Evolutionary conservation across 2,329 filamentous ascomycete species (phyloP).

Genomic region (Myriangium duriaei): DNA sequence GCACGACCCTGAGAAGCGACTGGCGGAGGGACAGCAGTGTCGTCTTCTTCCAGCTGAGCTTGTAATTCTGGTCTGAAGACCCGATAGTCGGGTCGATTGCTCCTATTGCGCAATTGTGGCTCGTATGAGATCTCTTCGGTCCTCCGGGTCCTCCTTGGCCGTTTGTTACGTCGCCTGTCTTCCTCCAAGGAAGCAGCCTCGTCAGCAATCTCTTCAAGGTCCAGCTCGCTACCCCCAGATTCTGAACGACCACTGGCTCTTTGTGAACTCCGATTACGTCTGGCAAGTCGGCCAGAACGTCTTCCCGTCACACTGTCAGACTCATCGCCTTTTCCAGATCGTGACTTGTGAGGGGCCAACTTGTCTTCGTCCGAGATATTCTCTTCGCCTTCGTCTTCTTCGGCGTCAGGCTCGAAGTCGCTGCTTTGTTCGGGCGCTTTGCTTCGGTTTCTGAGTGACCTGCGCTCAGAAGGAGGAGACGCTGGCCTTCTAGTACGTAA

Average conservation of each 20-base stretch:
- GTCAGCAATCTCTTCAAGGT: conserved; percentile 38
- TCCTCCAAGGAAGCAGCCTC: conserved; percentile 47
- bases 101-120: conserved; percentile 48
- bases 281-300: conserved; percentile 40
- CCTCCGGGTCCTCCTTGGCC: conserved; percentile 20
- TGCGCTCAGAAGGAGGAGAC: conserved; percentile 21
- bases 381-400: conserved; percentile 42
- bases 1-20: conserved; percentile 45
- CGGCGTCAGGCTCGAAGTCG: conserved; percentile 49
- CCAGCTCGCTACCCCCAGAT: conserved; percentile 35
- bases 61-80: conserved; percentile 65
- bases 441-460: conserved; percentile 32
- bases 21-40: conserved; percentile 47
- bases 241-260: conserved; percentile 33
- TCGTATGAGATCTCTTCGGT: conserved; percentile 19
- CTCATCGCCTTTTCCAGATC: conserved; percentile 24
- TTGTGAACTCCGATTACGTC: conserved; percentile 27
- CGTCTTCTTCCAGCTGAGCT: conserved; percentile 63
- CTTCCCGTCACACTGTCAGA: conserved; percentile 26
- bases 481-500: conserved; percentile 18
- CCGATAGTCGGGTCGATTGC: conserved; percentile 70
- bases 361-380: conserved; percentile 12
- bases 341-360: conserved; percentile 4
- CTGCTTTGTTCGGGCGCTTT: conserved; percentile 42
- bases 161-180: conserved; percentile 32